These are phyloP conservation scores for Tuber melanosporum DNA, from an alignment of 495 filamentous ascomycete genomes.

Conservation along the genomic window DNA sequence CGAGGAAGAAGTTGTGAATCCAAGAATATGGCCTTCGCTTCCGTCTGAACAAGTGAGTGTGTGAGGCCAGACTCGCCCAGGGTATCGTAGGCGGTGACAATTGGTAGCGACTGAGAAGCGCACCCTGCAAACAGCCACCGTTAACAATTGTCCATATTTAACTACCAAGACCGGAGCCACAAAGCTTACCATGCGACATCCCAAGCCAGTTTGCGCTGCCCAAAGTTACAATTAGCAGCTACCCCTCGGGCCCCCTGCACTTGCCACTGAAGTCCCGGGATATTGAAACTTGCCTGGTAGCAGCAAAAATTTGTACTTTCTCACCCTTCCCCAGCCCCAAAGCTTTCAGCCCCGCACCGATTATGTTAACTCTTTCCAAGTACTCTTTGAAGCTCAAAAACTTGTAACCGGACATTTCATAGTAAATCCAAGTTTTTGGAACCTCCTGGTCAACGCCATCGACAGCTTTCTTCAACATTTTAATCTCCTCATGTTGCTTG, in stretches of 20 bases:
- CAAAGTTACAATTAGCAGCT: not conserved
- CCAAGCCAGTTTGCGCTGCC: constrained; percentile 67
- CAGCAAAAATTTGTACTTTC: constrained; percentile 80
- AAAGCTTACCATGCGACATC: constrained; percentile 57
- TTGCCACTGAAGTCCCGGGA: not conserved
- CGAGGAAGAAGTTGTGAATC: constrained; percentile 78
- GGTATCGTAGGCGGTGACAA: constrained; percentile 97
- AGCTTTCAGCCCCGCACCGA: constrained; percentile 73
- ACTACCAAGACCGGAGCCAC: not conserved
- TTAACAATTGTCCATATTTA: not conserved
- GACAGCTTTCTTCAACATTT: constrained; percentile 94
- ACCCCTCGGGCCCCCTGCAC: not conserved
- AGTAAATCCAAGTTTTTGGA: constrained; percentile 94
- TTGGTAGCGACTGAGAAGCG: constrained; percentile 81
- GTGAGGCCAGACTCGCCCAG: constrained; percentile 87
- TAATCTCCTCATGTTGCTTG: constrained; percentile 81
- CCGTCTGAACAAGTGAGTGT: constrained; percentile 84
- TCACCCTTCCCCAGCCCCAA: constrained; percentile 68
- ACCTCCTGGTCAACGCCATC: constrained; percentile 84
- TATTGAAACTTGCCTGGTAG: constrained; percentile 56
- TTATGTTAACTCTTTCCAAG: constrained; percentile 62
- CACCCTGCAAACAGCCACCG: constrained; percentile 38
- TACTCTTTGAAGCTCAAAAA: constrained; percentile 87
- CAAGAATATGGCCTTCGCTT: constrained; percentile 81
- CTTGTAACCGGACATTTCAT: constrained; percentile 80